Base-by-base conservation (phyloP, 352 stramenopile genomes). In the Pythium chondricola region DNA sequence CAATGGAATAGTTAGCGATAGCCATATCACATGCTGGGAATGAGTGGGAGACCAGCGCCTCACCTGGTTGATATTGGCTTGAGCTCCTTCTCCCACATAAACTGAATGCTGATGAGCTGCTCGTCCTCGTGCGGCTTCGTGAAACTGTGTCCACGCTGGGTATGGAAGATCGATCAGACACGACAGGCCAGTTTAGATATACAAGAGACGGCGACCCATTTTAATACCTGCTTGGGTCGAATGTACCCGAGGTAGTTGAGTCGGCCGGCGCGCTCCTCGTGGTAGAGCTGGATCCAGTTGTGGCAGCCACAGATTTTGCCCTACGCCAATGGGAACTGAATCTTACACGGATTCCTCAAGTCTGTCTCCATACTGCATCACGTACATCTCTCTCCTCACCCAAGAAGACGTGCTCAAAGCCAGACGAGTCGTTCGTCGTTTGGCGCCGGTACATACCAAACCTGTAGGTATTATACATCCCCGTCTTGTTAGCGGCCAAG, bases 251-350 rank as follows among this genome's bases (percentile, higher is more conserved):
- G 72, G 67, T 98, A 98, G 72, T 98, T 81, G 29, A 98, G 65
- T 27, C 77, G 78, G 6, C 91, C 90, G 13, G 78, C 76, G 61
- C 93, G 87, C 68, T 98, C 95, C 59, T 98, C 90, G 26, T 96
- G 82, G 67, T 97, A 98, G 31, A 98, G 92, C 54, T 97, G 88
- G 47, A 98, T 88, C 95, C 95, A 98, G 69, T 98, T 98, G 73
- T 98, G 95, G 65, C 97, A 97, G 11, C 93, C 93, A 14, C 64
- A 84, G 36, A 98, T 79, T 58, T 97, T 82, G 43, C 67, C 83
- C 85, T 90, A 39, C 31, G 29, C 8, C 13, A 33, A 33, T 8
- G n/a, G n/a, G n/a, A n/a, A n/a, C n/a, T n/a, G n/a, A n/a, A n/a
- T n/a, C n/a, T n/a, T n/a, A n/a, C n/a, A n/a, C n/a, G n/a, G n/a